Base-by-base conservation (phyloP, 148 eudicot genomes). In the Heliamphora exappendiculata region DNA sequence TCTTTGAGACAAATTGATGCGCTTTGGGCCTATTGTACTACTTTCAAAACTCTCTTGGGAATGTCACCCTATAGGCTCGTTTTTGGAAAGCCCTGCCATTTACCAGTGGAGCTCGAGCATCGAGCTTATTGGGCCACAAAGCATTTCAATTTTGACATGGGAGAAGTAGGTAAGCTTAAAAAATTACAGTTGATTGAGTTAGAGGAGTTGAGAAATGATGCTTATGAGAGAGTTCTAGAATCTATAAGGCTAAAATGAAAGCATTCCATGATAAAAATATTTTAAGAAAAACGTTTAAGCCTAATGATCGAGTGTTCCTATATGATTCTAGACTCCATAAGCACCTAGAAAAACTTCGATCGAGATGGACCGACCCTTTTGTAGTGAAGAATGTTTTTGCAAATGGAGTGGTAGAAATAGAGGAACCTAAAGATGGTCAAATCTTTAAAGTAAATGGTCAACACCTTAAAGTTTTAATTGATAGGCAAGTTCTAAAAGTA, bases 11-110 rank as follows among this genome's bases (percentile, higher is more conserved):
- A 7, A 5, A 47, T 14, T 13, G 51, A 47, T 47, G 51, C 51
- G 16, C 10, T 47, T 8, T 47, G 51, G 51, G 51, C 51, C 2
- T 47, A 47, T 47, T 1, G 14, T 47, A 5, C 51, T 0, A 14
- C 51, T 47, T 47, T 8, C 16, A 47, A 47, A 47, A 47, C 51
- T 10, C 14, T 11, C 51, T 11, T 47, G 12, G 51, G 51, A 12
- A 47, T 7, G 0, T 7, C 3, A 2, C 12, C 11, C 0, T 11
- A 0, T 2, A 10, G 0, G 11, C 0, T 0, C 0, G 24, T 20
- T 4, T 20, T 2, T 5, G 26, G 8, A 0, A 54, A 54, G 5
- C 5, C 59, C 5, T 54, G 59, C 26, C 26, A 54, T 7, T 3
- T 54, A n/a, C 59, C 59, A 1, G 8, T 54, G 0, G 7, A 54